phyloP scores from a whole-genome alignment of 2,329 filamentous ascomycete species.

The Penicillium sclerotiorum region DNA sequence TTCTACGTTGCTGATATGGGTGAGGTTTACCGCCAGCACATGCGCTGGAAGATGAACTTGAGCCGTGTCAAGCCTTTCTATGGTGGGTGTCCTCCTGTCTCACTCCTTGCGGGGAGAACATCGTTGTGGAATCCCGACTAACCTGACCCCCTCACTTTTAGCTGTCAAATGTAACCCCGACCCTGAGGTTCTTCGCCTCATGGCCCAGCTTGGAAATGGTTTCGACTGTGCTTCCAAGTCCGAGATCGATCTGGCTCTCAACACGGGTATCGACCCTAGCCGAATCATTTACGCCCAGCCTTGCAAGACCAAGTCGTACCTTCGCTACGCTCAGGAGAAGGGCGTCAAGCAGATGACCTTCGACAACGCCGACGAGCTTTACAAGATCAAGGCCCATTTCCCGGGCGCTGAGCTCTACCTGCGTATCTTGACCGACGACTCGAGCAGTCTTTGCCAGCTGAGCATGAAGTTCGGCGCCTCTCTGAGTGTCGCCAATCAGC shows the following conservation, averaged over 20 bases:
- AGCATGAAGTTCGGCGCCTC: slow-evolving; percentile 97
- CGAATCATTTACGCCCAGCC: slow-evolving; percentile 99
- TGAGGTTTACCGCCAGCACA: slow-evolving; percentile 97
- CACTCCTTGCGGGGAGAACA: not conserved
- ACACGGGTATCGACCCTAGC: slow-evolving; percentile 77
- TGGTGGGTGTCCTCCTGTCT: slow-evolving; percentile 58
- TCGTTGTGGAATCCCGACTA: not conserved
- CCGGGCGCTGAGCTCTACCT: slow-evolving; percentile 89
- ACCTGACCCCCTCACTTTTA: slow-evolving; percentile 38
- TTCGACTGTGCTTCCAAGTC: slow-evolving; percentile 98
- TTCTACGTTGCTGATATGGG: slow-evolving; percentile 98
- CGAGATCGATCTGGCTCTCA: slow-evolving; percentile 90
- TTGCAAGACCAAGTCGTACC: slow-evolving; percentile 98
- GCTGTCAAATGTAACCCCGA: slow-evolving; percentile 99
- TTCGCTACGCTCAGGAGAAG: slow-evolving; percentile 81
- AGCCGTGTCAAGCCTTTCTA: slow-evolving; percentile 94
- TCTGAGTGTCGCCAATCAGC: slow-evolving; percentile 74
- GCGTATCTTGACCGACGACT: slow-evolving; percentile 95
- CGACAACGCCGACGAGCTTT: slow-evolving; percentile 95
- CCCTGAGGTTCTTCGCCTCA: slow-evolving; percentile 80
- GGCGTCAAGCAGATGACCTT: slow-evolving; percentile 99
- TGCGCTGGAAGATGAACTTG: slow-evolving; percentile 96
- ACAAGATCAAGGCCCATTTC: slow-evolving; percentile 93
- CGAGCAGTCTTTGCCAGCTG: slow-evolving; percentile 87
- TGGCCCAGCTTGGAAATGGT: slow-evolving; percentile 84